A percentile compares a stretch with the other conserved stretches of the same genome.
Evolutionary conservation across 768 basidiomycete species (phyloP).

Genomic region (Boletus rufocinnamomeus): DNA sequence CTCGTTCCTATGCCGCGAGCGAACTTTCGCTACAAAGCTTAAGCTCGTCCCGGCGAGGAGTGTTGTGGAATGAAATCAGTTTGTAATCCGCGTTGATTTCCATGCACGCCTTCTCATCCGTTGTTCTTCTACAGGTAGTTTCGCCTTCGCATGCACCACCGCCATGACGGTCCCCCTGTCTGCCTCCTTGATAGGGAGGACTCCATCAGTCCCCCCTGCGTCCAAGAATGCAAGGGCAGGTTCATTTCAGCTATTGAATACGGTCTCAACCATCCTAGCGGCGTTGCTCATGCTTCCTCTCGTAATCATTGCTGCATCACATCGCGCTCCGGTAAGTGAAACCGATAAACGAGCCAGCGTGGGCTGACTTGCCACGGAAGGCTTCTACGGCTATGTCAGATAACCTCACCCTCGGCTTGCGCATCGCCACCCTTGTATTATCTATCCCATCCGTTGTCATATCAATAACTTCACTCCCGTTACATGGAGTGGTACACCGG

Average conservation of each 20-base stretch:
- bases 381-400: constrained; percentile 5
- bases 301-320: constrained; percentile 51
- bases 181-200: constrained; percentile 51
- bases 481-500: constrained; percentile 46
- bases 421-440: constrained; percentile 54
- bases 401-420: constrained; percentile 38
- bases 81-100: constrained; percentile 28
- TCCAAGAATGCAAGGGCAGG: constrained; percentile 48
- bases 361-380: constrained; percentile 17
- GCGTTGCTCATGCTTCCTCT: constrained; percentile 57
- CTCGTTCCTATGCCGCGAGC: constrained; percentile 54
- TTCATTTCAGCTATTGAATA: constrained; percentile 61
- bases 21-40: constrained; percentile 37
- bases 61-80: constrained; percentile 69
- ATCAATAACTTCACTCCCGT: constrained; percentile 53
- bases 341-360: constrained; percentile 26
- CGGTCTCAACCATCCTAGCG: constrained; percentile 50
- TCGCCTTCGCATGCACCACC: constrained; percentile 67
- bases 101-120: constrained; percentile 4
- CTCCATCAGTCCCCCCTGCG: constrained; percentile 5
- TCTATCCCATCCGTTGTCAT: constrained; percentile 61
- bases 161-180: constrained; percentile 67
- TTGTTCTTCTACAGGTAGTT: constrained; percentile 42
- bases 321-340: constrained; percentile 42
- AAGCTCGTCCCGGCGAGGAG: constrained; percentile 44